These are phyloP conservation scores for Hibiscus tridactylites DNA, from an alignment of 345 rosid species.

Conservation along the genomic window DNA sequence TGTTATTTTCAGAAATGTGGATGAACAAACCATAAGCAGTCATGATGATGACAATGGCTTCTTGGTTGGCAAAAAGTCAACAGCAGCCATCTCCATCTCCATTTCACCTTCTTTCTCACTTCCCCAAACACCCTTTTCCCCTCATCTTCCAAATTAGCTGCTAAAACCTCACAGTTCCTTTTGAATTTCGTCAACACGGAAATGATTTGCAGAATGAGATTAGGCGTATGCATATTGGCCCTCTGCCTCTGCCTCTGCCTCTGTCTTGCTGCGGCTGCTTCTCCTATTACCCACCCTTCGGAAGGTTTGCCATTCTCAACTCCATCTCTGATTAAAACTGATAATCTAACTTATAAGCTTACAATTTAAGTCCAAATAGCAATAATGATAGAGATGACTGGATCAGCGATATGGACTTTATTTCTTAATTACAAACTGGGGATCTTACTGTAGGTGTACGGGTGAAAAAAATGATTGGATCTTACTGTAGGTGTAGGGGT, in stretches of 20 bases:
- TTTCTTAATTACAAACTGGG: background rate
- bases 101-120: background rate
- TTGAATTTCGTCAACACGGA: background rate
- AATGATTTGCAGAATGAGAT: background rate
- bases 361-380: background rate
- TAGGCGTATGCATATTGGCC: background rate
- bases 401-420: background rate
- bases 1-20: background rate
- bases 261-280: constrained; percentile 14
- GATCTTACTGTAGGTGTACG: background rate
- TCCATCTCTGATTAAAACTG: background rate
- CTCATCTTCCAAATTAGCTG: background rate
- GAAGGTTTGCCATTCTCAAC: constrained; percentile 37
- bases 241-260: background rate
- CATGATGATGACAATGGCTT: background rate
- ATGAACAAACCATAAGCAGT: background rate
- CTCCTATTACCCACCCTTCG: constrained; percentile 37
- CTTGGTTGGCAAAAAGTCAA: constrained; percentile 5
- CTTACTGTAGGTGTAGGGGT: no score
- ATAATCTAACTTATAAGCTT: background rate
- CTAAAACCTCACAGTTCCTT: no score
- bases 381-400: background rate
- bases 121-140: background rate
- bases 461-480: background rate
- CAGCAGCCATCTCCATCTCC: background rate